Conservation (phyloP, 495 filamentous ascomycete species). For the Pyrenula massariospora region DNA sequence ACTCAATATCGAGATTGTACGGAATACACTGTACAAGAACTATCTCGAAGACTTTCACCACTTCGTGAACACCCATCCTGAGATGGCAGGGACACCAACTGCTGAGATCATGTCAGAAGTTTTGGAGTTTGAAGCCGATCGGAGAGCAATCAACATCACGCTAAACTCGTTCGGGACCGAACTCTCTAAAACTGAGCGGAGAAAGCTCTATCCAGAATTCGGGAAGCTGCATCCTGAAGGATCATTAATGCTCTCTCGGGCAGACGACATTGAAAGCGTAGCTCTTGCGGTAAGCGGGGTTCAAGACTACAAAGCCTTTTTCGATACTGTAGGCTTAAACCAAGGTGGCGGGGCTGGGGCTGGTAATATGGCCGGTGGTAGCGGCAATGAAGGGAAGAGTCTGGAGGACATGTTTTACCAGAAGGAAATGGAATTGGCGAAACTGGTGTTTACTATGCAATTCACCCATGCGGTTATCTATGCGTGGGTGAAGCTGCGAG, state of each 20-base stretch:
- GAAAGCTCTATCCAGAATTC: conserved; percentile 91
- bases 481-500: conserved; percentile 93
- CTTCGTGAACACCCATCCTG: conserved; percentile 77
- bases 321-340: conserved; percentile 80
- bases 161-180: conserved; percentile 98
- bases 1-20: conserved; percentile 97
- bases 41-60: conserved; percentile 96
- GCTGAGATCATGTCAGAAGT: conserved; percentile 90
- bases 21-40: conserved; percentile 98
- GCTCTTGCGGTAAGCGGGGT: conserved; percentile 85
- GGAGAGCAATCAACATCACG: conserved; percentile 97
- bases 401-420: conserved; percentile 97
- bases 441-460: conserved; percentile 87
- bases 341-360: conserved; percentile 55
- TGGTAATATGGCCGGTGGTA: conserved; percentile 74
- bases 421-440: conserved; percentile 97
- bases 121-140: conserved; percentile 91
- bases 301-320: conserved; percentile 83
- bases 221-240: conserved; percentile 88
- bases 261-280: conserved; percentile 91
- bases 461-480: conserved; percentile 94
- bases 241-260: conserved; percentile 84
- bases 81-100: conserved; percentile 78
- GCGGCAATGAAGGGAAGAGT: conserved; percentile 69
- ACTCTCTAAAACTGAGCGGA: conserved; percentile 82